Base-by-base conservation (phyloP, 129 eudicot species). In the Chrysanthemum makinoi region DNA sequence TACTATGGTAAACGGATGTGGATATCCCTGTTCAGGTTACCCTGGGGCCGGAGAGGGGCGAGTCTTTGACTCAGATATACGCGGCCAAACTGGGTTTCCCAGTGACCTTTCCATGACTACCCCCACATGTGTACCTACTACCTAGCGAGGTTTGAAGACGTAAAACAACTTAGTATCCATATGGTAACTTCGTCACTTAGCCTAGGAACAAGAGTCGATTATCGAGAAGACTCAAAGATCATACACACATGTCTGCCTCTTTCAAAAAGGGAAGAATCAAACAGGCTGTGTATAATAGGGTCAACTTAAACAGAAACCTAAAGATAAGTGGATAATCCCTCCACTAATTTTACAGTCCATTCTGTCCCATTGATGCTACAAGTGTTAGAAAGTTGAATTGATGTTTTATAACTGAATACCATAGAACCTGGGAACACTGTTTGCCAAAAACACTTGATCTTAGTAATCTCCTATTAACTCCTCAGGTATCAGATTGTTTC, bases 241-340 rank as follows among this genome's bases (percentile, higher is more conserved):
- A 70, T 4, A 79, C 62, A 60, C 52, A 28, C 26, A 66, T 56
- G 63, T 48, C 68, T 66, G 54, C 62, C 68, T 35, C 59, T 72
- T 48, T 58, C 44, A 2, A 69, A 64, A 52, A 19, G 12, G 51
- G 53, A 64, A 78, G 77, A 55, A 12, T 52, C 72, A 53, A 39
- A 53, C 48, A 54, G 62, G 64, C 61, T 58, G n/a, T 50, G 65
- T 67, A 47, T 62, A 53, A 53, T 44, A 60, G 19, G 69, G 60
- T 56, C 79, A 64, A 80, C 63, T 10, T 66, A 56, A 61, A 62
- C 62, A 63, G 62, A 67, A 76, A 74, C 59, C 75, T 68, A 71
- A 22, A 81, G 81, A 56, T 73, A 66, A 72, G 79, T 75, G 81
- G 82, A 79, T 76, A 71, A 66, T 57, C 73, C 26, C 69, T 30